These are phyloP conservation scores for Wickerhamiella alocasiicola DNA, from an alignment of 805 yeast species.

Conservation along the genomic window DNA sequence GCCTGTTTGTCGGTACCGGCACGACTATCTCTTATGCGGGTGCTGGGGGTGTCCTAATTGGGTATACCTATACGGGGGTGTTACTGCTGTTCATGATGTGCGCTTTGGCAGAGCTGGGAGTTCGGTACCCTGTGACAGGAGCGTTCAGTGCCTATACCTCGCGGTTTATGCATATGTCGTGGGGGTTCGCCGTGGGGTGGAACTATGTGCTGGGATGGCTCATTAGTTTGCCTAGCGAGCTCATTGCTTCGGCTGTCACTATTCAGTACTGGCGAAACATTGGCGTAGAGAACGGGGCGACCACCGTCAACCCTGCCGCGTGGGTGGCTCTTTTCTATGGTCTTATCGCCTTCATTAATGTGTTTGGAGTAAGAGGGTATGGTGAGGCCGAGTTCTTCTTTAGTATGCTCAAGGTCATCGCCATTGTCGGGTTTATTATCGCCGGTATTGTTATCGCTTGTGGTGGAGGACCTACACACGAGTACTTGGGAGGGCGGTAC, in stretches of 20 bases:
- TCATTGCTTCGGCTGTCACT: constrained; percentile 50
- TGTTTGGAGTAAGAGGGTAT: constrained; percentile 45
- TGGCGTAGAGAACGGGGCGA: constrained; percentile 16
- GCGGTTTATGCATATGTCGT: constrained; percentile 51
- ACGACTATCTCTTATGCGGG: constrained; percentile 44
- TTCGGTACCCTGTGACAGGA: constrained; percentile 50
- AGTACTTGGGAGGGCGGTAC: constrained; percentile 40
- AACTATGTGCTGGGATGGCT: constrained; percentile 55
- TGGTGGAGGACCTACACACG: constrained; percentile 45
- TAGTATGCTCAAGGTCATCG: constrained; percentile 44
- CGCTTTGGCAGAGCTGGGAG: constrained; percentile 61
- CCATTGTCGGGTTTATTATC: constrained; percentile 51
- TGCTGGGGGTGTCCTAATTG: constrained; percentile 46
- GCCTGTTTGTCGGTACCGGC: constrained; percentile 60
- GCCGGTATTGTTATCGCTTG: constrained; percentile 37
- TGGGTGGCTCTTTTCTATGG: constrained; percentile 45
- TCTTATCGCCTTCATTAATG: constrained; percentile 36
- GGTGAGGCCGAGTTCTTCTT: constrained; percentile 63
- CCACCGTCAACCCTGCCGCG: constrained; percentile 39
- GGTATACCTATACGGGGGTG: constrained; percentile 47
- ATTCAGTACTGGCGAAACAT: constrained; percentile 45
- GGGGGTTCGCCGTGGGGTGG: constrained; percentile 65
- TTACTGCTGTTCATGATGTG: constrained; percentile 53
- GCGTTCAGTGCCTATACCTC: constrained; percentile 48
- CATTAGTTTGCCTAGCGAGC: constrained; percentile 52